phyloP scores from a whole-genome alignment of 2,329 filamentous ascomycete genomes.

The Xylariaceae sp. region DNA sequence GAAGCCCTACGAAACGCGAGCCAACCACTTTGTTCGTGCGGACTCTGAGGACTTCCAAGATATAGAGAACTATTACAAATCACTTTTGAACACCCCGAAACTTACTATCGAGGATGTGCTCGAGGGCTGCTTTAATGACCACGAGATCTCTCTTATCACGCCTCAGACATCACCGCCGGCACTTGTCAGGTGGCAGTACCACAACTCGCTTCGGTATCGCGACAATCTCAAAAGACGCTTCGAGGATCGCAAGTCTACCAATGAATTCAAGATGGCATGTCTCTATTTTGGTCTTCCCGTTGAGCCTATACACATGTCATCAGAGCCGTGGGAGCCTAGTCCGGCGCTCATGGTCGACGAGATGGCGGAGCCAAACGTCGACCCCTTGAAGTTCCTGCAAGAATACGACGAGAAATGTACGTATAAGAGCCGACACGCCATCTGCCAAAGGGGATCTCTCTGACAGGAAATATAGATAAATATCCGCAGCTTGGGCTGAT shows the following conservation, averaged over 20 bases:
- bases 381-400: conserved; percentile 26
- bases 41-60: conserved; percentile 19
- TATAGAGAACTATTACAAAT: conserved; percentile 29
- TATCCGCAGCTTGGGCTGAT: not conserved
- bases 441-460: no score
- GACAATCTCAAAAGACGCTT: conserved; percentile 33
- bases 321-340: conserved; percentile 8
- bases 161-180: conserved; percentile 26
- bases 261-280: conserved; percentile 44
- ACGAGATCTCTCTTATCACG: conserved; percentile 35
- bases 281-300: conserved; percentile 48
- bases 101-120: conserved; percentile 33
- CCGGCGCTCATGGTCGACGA: conserved; percentile 12
- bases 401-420: conserved; percentile 14
- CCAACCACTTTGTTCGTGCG: conserved; percentile 19
- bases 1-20: conserved; percentile 21
- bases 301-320: conserved; percentile 35
- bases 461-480: no score
- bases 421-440: not conserved
- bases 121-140: conserved; percentile 31
- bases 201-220: conserved; percentile 31
- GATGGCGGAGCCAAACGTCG: not conserved
- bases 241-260: conserved; percentile 22
- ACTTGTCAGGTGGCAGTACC: conserved; percentile 32
- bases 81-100: conserved; percentile 22